Evolutionary conservation across 805 yeast species (phyloP).

Genomic region (Pichia phayaonensis): DNA sequence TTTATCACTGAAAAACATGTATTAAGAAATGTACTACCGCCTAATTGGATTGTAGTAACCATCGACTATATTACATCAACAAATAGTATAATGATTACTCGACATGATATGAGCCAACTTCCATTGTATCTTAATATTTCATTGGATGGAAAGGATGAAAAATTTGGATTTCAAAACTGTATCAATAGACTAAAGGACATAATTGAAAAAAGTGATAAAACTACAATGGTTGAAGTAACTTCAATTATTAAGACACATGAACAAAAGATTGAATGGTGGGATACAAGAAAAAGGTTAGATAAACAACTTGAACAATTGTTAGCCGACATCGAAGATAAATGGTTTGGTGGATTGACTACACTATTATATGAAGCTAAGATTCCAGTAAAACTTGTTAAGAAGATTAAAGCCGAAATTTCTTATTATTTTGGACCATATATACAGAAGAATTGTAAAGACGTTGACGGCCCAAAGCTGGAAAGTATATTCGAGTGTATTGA

Average conservation of each 20-base stretch:
- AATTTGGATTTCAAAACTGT: conserved; percentile 41
- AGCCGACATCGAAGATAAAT: conserved; percentile 46
- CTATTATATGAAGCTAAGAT: conserved; percentile 33
- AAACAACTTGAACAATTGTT: conserved; percentile 44
- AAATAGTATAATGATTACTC: conserved; percentile 46
- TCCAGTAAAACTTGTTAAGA: conserved; percentile 4
- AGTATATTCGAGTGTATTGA: not conserved
- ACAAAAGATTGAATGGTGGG: conserved; percentile 76
- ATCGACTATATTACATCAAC: conserved; percentile 52
- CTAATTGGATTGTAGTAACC: conserved; percentile 50
- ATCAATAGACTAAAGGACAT: conserved; percentile 40
- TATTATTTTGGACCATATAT: not conserved
- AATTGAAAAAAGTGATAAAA: conserved; percentile 51
- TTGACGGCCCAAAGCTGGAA: not conserved
- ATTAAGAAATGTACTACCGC: conserved; percentile 30
- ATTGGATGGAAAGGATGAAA: conserved; percentile 38
- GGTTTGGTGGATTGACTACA: conserved; percentile 76
- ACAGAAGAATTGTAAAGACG: not conserved
- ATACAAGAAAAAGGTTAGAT: conserved; percentile 55
- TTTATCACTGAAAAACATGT: not conserved
- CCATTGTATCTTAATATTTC: conserved; percentile 49
- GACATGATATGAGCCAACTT: conserved; percentile 8
- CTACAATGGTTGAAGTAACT: conserved; percentile 50
- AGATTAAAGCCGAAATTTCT: conserved; percentile 20
- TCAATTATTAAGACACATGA: conserved; percentile 45